Base-by-base conservation (phyloP, 2,329 filamentous ascomycete genomes). In the Biscogniauxia sp. region DNA sequence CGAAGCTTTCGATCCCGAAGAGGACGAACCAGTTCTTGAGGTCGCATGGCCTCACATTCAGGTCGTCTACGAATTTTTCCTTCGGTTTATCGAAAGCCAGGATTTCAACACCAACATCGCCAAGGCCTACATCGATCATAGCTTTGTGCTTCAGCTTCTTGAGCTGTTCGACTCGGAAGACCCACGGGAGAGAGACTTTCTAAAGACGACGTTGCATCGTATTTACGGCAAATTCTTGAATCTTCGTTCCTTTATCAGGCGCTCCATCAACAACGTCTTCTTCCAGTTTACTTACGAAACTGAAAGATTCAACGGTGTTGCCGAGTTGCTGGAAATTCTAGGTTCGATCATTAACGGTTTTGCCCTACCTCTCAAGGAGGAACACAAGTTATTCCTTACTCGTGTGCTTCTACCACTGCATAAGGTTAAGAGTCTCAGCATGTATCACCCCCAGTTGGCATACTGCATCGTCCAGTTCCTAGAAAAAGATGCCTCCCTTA, bases 71-170 rank as follows among this genome's bases (percentile, higher is more conserved):
- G 95, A 99, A 77, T 99, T 99, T 82, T 99, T 99, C 82, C 82
- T 99, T 64, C 87, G 95, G 62, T 99, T 99, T 78, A 99, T 99
- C 69, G 95, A 99, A 77, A 98, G 95, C 77, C 95, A 97, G 76
- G 95, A 99, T 77, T 99, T 99, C 84, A 99, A 98, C 81, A 99
- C 95, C 68, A 99, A 99, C 78, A 97, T 97, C 72, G 95, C 95
- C 68, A 99, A 99, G 80, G 91, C 93, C 64, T 97, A 97, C 77
- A 99, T 99, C 75, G 95, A 99, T 74, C 95, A 99, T 77, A 91
- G 92, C 75, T 99, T 99, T 73, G 95, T 99, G 53, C 85, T 99
- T 63, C 93, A 96, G 81, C 83, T 99, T 63, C 85, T 99, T n/a
- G 95, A 99, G 76, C 82, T 99, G 20, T 99, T 99, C 75, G 95